Conservation (phyloP, 2,329 filamentous ascomycete genomes). For the Neofusicoccum ribis region DNA sequence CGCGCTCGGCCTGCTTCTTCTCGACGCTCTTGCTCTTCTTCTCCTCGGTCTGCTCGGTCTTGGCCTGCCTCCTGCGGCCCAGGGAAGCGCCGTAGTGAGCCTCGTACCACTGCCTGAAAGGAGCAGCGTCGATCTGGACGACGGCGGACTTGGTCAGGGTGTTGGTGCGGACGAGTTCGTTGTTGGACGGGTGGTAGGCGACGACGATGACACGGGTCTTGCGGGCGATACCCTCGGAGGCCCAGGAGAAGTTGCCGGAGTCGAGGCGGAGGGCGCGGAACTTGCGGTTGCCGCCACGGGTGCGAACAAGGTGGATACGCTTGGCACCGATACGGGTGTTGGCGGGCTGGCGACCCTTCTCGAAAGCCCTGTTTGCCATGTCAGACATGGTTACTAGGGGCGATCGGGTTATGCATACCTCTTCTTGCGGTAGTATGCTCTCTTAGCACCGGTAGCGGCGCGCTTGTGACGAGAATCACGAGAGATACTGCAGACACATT, state of each 20-base stretch:
- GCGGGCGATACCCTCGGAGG: constrained; percentile 94
- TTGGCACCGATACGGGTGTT: constrained; percentile 98
- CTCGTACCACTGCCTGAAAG: constrained; percentile 99
- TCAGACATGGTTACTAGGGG: constrained; percentile 60
- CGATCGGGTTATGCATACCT: constrained; percentile 60
- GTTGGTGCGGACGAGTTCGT: constrained; percentile 99
- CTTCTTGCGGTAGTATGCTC: constrained; percentile 60
- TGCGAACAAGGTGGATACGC: constrained; percentile 95
- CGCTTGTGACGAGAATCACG: constrained; percentile 99
- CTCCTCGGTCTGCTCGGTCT: constrained; percentile 66
- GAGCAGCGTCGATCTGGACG: constrained; percentile 97
- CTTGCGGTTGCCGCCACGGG: constrained; percentile 98
- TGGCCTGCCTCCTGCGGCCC: constrained; percentile 88
- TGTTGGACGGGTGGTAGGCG: constrained; percentile 99
- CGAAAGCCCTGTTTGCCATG: constrained; percentile 82
- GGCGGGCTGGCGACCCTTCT: constrained; percentile 98
- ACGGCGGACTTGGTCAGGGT: constrained; percentile 99
- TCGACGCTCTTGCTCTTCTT: constrained; percentile 96
- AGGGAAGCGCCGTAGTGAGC: constrained; percentile 94
- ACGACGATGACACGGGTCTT: constrained; percentile 99
- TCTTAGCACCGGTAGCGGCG: constrained; percentile 96
- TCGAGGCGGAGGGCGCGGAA: constrained; percentile 99
- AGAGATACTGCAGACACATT: constrained; percentile 73
- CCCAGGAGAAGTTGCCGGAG: constrained; percentile 99
- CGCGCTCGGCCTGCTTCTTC: constrained; percentile 93